Base-by-base conservation (phyloP, 2,329 filamentous ascomycete genomes). In the Fusarium vanettenii region DNA sequence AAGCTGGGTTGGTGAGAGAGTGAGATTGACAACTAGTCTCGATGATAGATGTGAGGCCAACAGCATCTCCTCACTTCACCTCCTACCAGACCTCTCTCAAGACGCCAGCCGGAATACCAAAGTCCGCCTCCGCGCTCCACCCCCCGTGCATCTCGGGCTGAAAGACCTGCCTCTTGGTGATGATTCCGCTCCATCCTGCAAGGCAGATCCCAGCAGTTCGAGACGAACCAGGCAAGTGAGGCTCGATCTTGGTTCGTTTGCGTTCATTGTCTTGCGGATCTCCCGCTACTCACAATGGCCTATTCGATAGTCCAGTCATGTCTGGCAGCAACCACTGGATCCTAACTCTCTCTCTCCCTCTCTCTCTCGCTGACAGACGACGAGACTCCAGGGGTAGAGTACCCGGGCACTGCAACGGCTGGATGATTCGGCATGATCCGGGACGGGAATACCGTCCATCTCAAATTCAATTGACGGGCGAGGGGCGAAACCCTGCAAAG, bases 121-220 rank as follows among this genome's bases (percentile, higher is more conserved):
- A 10, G 22, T 33, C 60, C 63, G 72, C 65, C 56, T 73, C 73
- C 60, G 70, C 67, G 66, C 67, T 65, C 67, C 72, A 75, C 70
- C 37, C 29, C 29, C 37, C 43, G 60, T 25, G 20, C 56, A 60
- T 73, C 62, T 73, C 60, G 69, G 66, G 69, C 62, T 74, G 69
- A 73, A 73, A 71, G 45, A 60, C 57, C 59, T 71, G 45, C 60
- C 39, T 68, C 60, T 48, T 33, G 31, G 57, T 55, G 56, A 66
- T 55, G 56, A 61, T 67, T 62, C 63, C 72, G 67, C 70, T 50
- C 60, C 62, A 50, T 69, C 39, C 60, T 74, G 66, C 74, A 74
- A 73, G 74, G 76, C 61, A 68, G 63, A 73, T 69, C 76, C 73
- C 66, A 60, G 69, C 61, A 67, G 62, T 66, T 72, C 67, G 64